These are phyloP conservation scores for Colletotrichum eleusines DNA, from an alignment of 2,329 filamentous ascomycete genomes.

Conservation along the genomic window DNA sequence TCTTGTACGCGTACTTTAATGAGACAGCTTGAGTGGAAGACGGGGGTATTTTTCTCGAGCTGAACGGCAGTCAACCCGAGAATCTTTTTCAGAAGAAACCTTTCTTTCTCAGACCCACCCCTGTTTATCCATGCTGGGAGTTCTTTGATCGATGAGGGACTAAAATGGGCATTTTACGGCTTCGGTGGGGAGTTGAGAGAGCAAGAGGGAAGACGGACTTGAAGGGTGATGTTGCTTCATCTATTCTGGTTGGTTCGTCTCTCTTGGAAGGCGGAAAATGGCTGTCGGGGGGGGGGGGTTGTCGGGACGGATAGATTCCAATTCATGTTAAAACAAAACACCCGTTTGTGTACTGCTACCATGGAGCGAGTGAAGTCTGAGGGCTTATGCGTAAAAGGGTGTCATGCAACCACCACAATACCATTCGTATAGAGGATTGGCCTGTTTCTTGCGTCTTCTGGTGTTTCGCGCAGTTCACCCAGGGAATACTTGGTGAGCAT, in stretches of 20 bases:
- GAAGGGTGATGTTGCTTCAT: constrained; percentile 2
- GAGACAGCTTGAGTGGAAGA: constrained; percentile 35
- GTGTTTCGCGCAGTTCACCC: background rate
- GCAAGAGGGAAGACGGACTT: constrained; percentile 1
- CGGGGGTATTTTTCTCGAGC: constrained; percentile 20
- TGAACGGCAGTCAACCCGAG: constrained; percentile 22
- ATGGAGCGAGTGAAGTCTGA: background rate
- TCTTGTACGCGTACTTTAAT: constrained; percentile 44
- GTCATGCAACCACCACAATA: too few relatives aligned
- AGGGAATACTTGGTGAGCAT: background rate
- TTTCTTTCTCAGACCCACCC: constrained; percentile 22
- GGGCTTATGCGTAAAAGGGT: background rate
- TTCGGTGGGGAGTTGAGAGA: constrained; percentile 29
- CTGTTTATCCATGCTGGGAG: constrained; percentile 34
- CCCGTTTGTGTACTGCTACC: background rate
- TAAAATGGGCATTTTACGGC: constrained; percentile 23
- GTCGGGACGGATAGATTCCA: background rate
- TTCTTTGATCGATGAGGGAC: constrained; percentile 34
- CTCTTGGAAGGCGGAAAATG: background rate
- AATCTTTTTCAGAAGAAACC: constrained; percentile 9
- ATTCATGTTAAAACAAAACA: background rate
- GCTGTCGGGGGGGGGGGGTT: background rate
- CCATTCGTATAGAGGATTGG: background rate
- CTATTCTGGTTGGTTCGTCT: background rate
- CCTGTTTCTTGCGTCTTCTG: background rate